phyloP scores from a whole-genome alignment of 1,284 basidiomycete species.

The Tausonia pullulans region DNA sequence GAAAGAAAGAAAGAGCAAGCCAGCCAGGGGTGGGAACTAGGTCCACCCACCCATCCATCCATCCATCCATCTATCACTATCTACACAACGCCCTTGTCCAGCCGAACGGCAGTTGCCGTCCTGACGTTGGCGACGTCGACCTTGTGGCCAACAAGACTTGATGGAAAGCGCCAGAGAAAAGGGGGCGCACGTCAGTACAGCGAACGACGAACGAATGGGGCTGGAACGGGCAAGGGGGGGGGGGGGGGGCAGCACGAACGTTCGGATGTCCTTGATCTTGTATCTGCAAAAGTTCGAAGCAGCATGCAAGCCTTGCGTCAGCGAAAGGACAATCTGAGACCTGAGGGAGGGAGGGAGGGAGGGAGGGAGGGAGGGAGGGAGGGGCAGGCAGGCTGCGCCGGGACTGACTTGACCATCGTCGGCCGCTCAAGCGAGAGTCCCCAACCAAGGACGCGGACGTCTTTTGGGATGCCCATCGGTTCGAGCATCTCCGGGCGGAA shows the following conservation, averaged over 20 bases:
- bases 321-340: slow-evolving; percentile 39
- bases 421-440: slow-evolving; percentile 90
- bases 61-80: background rate
- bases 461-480: slow-evolving; percentile 96
- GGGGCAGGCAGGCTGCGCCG: background rate
- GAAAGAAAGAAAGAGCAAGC: too few species aligned
- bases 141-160: slow-evolving; percentile 71
- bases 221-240: too few species aligned
- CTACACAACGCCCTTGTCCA: slow-evolving; percentile 38
- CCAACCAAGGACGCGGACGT: slow-evolving; percentile 95
- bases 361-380: background rate
- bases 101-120: slow-evolving; percentile 77
- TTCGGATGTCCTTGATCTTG: slow-evolving; percentile 88
- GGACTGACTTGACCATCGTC: slow-evolving; percentile 90
- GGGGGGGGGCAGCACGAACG: slow-evolving; percentile 39
- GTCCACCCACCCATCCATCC: too few species aligned
- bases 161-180: too few species aligned
- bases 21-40: too few species aligned
- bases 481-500: slow-evolving; percentile 99
- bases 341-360: slow-evolving; percentile 32
- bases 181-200: too few species aligned
- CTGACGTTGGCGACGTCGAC: slow-evolving; percentile 81
- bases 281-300: slow-evolving; percentile 29
- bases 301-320: background rate
- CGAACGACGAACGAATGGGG: too few species aligned